Percentiles rank a stretch among this genome's conserved stretches.
These are phyloP conservation scores for Melanomma pulvis-pyrius DNA, from an alignment of 495 filamentous ascomycete genomes.

Conservation along the genomic window DNA sequence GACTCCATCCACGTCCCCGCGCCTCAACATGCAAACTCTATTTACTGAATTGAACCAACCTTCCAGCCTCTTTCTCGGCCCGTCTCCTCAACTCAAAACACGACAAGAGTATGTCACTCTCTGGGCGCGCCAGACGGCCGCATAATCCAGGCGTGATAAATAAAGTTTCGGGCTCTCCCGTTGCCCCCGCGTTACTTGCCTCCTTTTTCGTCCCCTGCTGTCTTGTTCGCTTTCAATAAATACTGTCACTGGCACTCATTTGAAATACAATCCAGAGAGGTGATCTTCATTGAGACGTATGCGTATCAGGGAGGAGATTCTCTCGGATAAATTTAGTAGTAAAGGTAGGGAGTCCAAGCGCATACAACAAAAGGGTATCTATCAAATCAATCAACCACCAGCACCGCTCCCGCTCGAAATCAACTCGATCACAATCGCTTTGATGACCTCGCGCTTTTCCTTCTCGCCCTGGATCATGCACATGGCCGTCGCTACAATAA, in stretches of 20 bases:
- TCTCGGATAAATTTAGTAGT: too few relatives aligned
- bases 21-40: too few relatives aligned
- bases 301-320: too few relatives aligned
- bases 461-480: conserved; percentile 40
- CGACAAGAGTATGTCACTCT: background rate
- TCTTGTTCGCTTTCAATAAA: too few relatives aligned
- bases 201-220: background rate
- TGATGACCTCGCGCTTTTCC: conserved; percentile 36
- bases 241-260: too few relatives aligned
- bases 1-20: too few relatives aligned
- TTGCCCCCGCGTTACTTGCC: background rate
- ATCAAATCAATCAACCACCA: background rate
- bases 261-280: too few relatives aligned
- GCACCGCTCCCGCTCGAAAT: conserved; percentile 16
- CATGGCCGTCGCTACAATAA: conserved; percentile 39
- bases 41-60: too few relatives aligned
- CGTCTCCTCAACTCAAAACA: background rate
- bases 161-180: background rate
- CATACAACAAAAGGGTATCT: background rate
- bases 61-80: too few relatives aligned
- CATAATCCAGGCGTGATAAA: background rate
- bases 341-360: background rate
- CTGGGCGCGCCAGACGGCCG: too few relatives aligned
- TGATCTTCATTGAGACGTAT: too few relatives aligned
- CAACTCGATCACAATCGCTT: conserved; percentile 14